Conservation (phyloP, 2,329 filamentous ascomycete species). For the Rutstroemia sp. region DNA sequence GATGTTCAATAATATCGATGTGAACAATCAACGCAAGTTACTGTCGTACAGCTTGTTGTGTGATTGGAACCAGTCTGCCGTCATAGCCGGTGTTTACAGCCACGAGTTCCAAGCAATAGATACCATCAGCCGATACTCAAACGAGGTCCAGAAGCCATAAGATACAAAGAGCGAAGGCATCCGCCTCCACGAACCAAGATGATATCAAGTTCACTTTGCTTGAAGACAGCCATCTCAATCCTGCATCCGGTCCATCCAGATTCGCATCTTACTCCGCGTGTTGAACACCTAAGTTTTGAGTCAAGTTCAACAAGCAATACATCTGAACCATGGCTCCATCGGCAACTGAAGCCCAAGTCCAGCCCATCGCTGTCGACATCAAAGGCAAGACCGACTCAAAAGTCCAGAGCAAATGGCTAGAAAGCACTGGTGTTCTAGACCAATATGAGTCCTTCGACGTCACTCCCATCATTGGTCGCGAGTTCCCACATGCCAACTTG, state of each 20-base stretch:
- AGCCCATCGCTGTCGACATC: conserved; percentile 2
- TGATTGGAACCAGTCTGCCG: too few species aligned
- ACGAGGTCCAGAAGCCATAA: too few species aligned
- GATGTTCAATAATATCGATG: too few species aligned
- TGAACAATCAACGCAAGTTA: too few species aligned
- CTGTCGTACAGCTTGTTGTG: too few species aligned
- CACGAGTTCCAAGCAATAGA: too few species aligned
- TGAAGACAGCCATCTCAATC: conserved; percentile 12
- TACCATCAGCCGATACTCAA: too few species aligned
- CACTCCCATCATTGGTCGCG: conserved; percentile 41
- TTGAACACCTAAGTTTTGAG: neutral
- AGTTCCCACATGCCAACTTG: conserved; percentile 36
- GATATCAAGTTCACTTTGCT: conserved; percentile 15
- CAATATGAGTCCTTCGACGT: conserved; percentile 31
- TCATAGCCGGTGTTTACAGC: too few species aligned
- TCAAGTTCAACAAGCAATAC: neutral
- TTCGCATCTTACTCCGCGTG: neutral
- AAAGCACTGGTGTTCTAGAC: conserved; percentile 24
- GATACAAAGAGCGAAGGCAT: neutral
- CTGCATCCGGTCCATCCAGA: conserved; percentile 2
- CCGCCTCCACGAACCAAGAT: conserved; percentile 3
- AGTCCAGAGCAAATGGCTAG: conserved; percentile 20
- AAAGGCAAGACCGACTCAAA: conserved; percentile 7
- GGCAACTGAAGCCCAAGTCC: conserved; percentile 14
- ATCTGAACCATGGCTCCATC: conserved; percentile 16